Evolutionary conservation across 179 eudicot genomes (phyloP), one percentile per base, ranked within the genome.

Genomic region (Camellia oleifera): DNA sequence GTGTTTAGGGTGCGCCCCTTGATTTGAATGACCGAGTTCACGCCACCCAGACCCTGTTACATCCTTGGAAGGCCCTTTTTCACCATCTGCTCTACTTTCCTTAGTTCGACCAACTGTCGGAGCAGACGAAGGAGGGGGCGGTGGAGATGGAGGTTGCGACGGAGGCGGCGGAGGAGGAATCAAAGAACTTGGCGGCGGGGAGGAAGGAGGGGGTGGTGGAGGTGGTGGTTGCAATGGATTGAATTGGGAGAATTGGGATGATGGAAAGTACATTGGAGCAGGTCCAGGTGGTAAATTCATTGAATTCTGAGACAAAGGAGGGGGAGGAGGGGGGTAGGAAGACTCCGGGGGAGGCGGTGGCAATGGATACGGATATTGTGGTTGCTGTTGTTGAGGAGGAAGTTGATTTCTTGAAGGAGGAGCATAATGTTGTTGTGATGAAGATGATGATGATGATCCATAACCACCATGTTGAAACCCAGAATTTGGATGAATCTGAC

Each of bases 241-340:
- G 61, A 86, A 91, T 79, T 94, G 99, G 8, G 95, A 87, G 77
- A 90, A 96, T 70, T 94, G 98, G 7, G 97, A 89, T 61, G 98
- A 77, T 0, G 94, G 94, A 60, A 82, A 96, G 80, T 94, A 95
- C 85, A 85, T 79, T 69, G 84, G 81, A 61, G 89, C 77, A 52
- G 84, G 87, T 76, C 88, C 70, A 18, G 88, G 97, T 1, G 85
- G 91, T 68, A 77, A 74, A 78, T 70, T 87, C 40, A 73, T 80
- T 5, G 82, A 65, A 58, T 66, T 82, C 32, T 82, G 85, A 11
- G 89, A 84, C 72, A 84, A 88, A 18, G 92, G 93, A 0, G 94
- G 97, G 2, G 93, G 94, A 17, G 88, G 92, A 53, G 93, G 94
- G 0, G 90, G 88, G 73, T 89, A 90, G 1, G 97, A 89, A 52